A percentile compares a stretch with the other conserved stretches of the same genome.
These are phyloP conservation scores for Blastobotrys peoriensis DNA, from an alignment of 805 yeast species.

Conservation along the genomic window DNA sequence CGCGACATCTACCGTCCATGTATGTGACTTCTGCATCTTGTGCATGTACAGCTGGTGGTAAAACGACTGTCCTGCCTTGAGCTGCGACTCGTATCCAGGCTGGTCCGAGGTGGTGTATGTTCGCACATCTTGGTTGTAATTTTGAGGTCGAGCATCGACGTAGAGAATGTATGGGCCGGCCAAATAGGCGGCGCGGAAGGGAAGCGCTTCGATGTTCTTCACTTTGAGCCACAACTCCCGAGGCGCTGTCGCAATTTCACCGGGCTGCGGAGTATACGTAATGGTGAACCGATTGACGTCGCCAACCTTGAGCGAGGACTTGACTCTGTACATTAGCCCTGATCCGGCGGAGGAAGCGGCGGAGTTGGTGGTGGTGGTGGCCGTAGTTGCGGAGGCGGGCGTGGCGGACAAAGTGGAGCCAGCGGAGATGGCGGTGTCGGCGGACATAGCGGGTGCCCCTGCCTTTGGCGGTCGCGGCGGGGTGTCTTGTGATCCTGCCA, in stretches of 20 bases:
- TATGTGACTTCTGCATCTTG: slow-evolving; percentile 35
- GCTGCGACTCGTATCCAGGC: slow-evolving; percentile 41
- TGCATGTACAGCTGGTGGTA: slow-evolving; percentile 49
- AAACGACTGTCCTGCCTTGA: slow-evolving; percentile 69
- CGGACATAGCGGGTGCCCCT: too few species aligned
- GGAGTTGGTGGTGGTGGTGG: slow-evolving; percentile 2
- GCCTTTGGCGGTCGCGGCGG: too few species aligned
- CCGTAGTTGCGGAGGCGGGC: too few species aligned
- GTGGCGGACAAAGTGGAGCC: too few species aligned
- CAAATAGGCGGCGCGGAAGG: slow-evolving; percentile 74
- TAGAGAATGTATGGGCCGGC: slow-evolving; percentile 88
- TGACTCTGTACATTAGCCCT: slow-evolving; percentile 25
- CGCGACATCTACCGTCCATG: slow-evolving; percentile 76
- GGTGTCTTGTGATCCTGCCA: too few species aligned
- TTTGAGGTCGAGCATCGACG: slow-evolving; percentile 68
- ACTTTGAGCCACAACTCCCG: slow-evolving; percentile 38
- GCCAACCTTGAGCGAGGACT: slow-evolving; percentile 47
- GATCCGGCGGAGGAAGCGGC: too few species aligned
- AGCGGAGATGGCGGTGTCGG: too few species aligned
- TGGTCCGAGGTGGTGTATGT: slow-evolving; percentile 33
- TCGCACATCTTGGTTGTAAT: slow-evolving; percentile 48
- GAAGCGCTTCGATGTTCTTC: slow-evolving; percentile 63
- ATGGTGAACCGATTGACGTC: slow-evolving; percentile 52
- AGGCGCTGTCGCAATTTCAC: slow-evolving; percentile 1
- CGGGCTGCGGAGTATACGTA: slow-evolving; percentile 40